Conservation (phyloP, 495 filamentous ascomycete species). For the Xylaria palmicola region DNA sequence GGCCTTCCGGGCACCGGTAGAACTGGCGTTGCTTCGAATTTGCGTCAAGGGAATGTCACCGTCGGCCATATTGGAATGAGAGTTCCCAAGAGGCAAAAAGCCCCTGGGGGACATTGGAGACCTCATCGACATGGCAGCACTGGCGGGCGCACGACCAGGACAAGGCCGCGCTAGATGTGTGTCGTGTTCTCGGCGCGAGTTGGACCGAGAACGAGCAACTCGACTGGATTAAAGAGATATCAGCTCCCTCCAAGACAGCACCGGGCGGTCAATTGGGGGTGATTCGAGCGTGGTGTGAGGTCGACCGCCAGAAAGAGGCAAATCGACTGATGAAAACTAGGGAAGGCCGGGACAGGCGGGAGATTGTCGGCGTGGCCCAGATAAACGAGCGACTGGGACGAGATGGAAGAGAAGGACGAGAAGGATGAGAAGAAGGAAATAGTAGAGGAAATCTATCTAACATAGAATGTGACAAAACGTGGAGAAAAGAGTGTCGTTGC, state of each 20-base stretch:
- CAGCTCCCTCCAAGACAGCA: conserved; percentile 10
- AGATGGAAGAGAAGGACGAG: background rate
- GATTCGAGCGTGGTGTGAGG: background rate
- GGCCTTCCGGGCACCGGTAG: conserved; percentile 49
- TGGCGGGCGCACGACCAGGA: background rate
- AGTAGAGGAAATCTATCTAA: too few species aligned
- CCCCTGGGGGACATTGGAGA: conserved; percentile 27
- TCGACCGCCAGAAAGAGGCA: background rate
- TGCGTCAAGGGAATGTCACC: conserved; percentile 53
- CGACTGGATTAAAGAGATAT: background rate
- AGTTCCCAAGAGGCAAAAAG: conserved; percentile 27
- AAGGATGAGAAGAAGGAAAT: background rate
- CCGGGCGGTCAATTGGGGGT: conserved; percentile 15
- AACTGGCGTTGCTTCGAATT: conserved; percentile 48
- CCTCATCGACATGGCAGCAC: conserved; percentile 26
- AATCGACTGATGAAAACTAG: background rate
- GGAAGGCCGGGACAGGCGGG: background rate
- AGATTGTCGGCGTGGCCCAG: conserved; percentile 4
- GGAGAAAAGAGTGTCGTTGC: too few species aligned
- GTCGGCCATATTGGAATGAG: conserved; percentile 28
- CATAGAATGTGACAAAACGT: too few species aligned
- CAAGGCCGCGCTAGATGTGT: background rate
- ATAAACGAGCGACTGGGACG: conserved; percentile 13
- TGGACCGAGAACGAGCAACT: background rate
- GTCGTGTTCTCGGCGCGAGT: background rate